phyloP scores from a whole-genome alignment of 2,329 filamentous ascomycete species.

The Fusarium pseudonygamai region DNA sequence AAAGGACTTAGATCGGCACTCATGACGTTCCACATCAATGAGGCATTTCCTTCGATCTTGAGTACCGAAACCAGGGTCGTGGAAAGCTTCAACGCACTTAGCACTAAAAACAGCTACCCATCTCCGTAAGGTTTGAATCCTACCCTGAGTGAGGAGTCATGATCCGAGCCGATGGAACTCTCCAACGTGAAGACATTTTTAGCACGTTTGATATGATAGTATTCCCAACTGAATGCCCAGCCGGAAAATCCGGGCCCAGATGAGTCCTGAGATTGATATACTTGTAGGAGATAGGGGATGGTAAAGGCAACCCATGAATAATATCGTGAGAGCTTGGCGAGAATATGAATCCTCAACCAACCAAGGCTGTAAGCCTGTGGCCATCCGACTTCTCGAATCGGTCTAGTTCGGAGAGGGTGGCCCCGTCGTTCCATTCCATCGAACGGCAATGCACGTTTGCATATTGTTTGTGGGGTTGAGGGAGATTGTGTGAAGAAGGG shows the following conservation, averaged over 20 bases:
- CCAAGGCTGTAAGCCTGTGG: conserved; percentile 1
- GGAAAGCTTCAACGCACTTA: conserved; percentile 12
- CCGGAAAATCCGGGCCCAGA: conserved; percentile 9
- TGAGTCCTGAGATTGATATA: neutral
- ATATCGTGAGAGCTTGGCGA: conserved; percentile 19
- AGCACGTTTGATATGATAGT: neutral
- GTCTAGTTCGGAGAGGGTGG: conserved; percentile 14
- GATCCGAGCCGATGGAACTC: conserved; percentile 1
- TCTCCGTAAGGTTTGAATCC: conserved; percentile 9
- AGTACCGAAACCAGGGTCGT: conserved; percentile 16
- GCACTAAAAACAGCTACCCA: conserved; percentile 16
- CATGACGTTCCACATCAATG: conserved; percentile 21
- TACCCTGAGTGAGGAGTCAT: conserved; percentile 10
- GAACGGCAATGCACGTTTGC: conserved; percentile 33
- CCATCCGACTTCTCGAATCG: neutral
- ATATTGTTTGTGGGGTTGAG: conserved; percentile 29
- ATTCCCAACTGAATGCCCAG: conserved; percentile 1
- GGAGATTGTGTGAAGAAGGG: conserved; percentile 26
- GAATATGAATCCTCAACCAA: neutral
- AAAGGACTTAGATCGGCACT: conserved; percentile 32
- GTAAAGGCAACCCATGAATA: conserved; percentile 8
- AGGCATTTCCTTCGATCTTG: conserved; percentile 29
- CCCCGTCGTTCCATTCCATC: conserved; percentile 26
- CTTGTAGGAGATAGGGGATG: conserved; percentile 7
- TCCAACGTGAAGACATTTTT: neutral